phyloP scores from a whole-genome alignment of 805 yeast species.

The Lachancea nothofagi region DNA sequence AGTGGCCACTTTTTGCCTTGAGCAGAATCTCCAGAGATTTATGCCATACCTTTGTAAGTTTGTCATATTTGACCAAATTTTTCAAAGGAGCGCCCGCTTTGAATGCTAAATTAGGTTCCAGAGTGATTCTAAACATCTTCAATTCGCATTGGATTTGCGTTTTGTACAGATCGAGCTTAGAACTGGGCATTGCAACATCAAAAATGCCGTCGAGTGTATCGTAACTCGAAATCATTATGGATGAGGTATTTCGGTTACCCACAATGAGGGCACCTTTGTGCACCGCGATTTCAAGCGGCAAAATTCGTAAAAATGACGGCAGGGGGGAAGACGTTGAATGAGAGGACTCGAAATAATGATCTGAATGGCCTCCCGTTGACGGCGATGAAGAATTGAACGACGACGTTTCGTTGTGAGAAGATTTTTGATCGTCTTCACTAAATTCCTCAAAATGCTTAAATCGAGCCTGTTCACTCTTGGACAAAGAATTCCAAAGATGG shows the following conservation, averaged over 20 bases:
- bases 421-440: slow-evolving; percentile 8
- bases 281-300: slow-evolving; percentile 61
- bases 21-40: slow-evolving; percentile 1
- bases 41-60: slow-evolving; percentile 1
- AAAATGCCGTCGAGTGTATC: slow-evolving; percentile 47
- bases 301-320: slow-evolving; percentile 29
- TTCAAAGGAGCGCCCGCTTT: slow-evolving; percentile 33
- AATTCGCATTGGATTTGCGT: slow-evolving; percentile 41
- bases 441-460: slow-evolving; percentile 7
- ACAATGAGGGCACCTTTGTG: slow-evolving; percentile 66
- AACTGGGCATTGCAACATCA: slow-evolving; percentile 49
- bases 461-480: slow-evolving; percentile 21
- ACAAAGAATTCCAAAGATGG: slow-evolving; percentile 40
- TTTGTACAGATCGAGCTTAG: slow-evolving; percentile 54
- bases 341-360: slow-evolving; percentile 18
- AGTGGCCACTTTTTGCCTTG: background rate
- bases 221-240: slow-evolving; percentile 60
- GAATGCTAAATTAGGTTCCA: slow-evolving; percentile 70
- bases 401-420: slow-evolving; percentile 1
- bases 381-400: background rate
- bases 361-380: slow-evolving; percentile 2
- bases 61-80: slow-evolving; percentile 7
- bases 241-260: slow-evolving; percentile 76
- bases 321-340: slow-evolving; percentile 8
- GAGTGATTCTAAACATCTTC: slow-evolving; percentile 48